Conservation (phyloP, 768 basidiomycete species). For the Hortiboletus flavorubellus region DNA sequence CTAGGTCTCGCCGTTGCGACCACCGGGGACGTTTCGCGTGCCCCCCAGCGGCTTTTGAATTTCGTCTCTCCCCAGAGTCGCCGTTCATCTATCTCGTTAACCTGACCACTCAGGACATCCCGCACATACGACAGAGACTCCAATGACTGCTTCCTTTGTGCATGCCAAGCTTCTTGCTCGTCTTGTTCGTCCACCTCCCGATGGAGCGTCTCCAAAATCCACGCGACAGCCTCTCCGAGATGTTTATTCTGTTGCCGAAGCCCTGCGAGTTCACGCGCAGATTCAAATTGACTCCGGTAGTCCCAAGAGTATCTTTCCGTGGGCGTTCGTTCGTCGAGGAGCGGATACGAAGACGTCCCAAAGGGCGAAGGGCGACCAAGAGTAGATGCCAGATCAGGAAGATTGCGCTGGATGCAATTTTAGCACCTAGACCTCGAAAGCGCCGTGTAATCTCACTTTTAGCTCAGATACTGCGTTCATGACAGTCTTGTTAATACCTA, state of each 20-base stretch:
- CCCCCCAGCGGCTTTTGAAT: slow-evolving; percentile 36
- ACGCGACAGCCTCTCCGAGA: slow-evolving; percentile 66
- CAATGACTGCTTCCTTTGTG: slow-evolving; percentile 56
- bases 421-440: background rate
- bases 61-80: slow-evolving; percentile 59
- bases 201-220: slow-evolving; percentile 71
- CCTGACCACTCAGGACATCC: slow-evolving; percentile 61
- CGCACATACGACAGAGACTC: slow-evolving; percentile 76
- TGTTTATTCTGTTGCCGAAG: slow-evolving; percentile 56
- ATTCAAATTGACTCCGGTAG: slow-evolving; percentile 62
- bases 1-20: slow-evolving; percentile 20
- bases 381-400: slow-evolving; percentile 77
- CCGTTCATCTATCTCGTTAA: slow-evolving; percentile 58
- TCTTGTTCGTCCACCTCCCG: slow-evolving; percentile 42
- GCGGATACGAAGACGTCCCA: slow-evolving; percentile 50
- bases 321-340: slow-evolving; percentile 54
- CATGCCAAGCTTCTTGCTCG: slow-evolving; percentile 41
- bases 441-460: slow-evolving; percentile 46
- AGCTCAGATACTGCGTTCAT: slow-evolving; percentile 78
- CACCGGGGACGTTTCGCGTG: slow-evolving; percentile 23
- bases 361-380: slow-evolving; percentile 53
- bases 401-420: slow-evolving; percentile 57
- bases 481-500: slow-evolving; percentile 82
- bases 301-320: slow-evolving; percentile 69
- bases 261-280: slow-evolving; percentile 59